Conservation (phyloP, 768 basidiomycete species). For the Amanita rimosa region DNA sequence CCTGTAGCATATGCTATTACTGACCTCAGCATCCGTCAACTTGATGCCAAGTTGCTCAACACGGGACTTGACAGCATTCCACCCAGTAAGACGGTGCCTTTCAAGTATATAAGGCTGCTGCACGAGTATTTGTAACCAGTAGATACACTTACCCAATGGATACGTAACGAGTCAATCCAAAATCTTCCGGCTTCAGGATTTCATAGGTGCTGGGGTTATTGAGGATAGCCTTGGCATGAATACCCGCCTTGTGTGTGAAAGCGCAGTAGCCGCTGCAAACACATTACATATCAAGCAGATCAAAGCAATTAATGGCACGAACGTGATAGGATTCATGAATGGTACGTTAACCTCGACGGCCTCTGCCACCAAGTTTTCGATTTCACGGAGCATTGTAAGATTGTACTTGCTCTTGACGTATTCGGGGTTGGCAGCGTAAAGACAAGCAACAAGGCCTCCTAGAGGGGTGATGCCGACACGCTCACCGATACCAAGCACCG, state of each 20-base stretch:
- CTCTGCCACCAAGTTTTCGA: conserved; percentile 98
- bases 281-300: not conserved
- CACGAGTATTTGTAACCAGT: not conserved
- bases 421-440: conserved; percentile 95
- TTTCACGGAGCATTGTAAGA: conserved; percentile 91
- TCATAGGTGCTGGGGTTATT: conserved; percentile 99
- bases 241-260: conserved; percentile 99
- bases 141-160: conserved; percentile 71
- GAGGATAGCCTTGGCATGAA: conserved; percentile 98
- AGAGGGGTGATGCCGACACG: conserved; percentile 98
- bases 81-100: conserved; percentile 91
- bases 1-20: conserved; percentile 10
- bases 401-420: conserved; percentile 99
- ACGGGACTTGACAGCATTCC: conserved; percentile 99
- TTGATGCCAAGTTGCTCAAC: conserved; percentile 92
- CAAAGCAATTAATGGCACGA: conserved; percentile 15
- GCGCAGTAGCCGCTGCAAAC: conserved; percentile 86
- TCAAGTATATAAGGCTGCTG: not conserved
- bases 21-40: conserved; percentile 81
- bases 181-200: conserved; percentile 98
- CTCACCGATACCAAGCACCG: conserved; percentile 96
- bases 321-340: conserved; percentile 95
- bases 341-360: conserved; percentile 97
- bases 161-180: conserved; percentile 94
- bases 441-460: conserved; percentile 91